A percentile compares a stretch with the other conserved stretches of the same genome.
phyloP scores from a whole-genome alignment of 2,329 filamentous ascomycete species.

The Diaporthe helianthi region DNA sequence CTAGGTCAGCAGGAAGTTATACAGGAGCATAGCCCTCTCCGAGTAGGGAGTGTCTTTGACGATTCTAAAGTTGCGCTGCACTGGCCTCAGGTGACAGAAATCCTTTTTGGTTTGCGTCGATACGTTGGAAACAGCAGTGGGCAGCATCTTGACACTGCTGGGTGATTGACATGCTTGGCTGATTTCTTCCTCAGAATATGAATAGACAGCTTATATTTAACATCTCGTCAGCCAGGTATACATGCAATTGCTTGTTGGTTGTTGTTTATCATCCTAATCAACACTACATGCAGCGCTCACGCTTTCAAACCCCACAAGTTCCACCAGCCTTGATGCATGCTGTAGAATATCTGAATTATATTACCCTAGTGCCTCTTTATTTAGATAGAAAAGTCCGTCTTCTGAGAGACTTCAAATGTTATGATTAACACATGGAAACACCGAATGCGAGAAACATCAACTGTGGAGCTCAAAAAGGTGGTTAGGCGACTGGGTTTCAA shows the following conservation, averaged over 20 bases:
- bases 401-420: no score
- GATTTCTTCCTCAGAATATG: background rate
- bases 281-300: background rate
- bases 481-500: background rate
- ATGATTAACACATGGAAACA: background rate
- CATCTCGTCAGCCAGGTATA: background rate
- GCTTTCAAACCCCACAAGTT: background rate
- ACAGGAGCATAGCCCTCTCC: background rate
- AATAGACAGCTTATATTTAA: background rate
- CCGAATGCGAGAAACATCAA: background rate
- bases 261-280: no score
- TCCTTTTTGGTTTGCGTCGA: background rate
- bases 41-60: background rate
- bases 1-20: background rate
- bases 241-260: background rate
- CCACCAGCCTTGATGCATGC: background rate
- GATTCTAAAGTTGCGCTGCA: background rate
- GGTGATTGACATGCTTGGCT: background rate
- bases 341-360: background rate
- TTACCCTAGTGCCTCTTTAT: no score
- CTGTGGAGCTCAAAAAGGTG: background rate
- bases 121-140: background rate
- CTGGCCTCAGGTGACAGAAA: background rate
- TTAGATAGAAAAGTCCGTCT: no score
- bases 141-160: background rate